Evolutionary conservation across 1,284 basidiomycete species (phyloP).

Genomic region (Cystobasidiaceae sp.): DNA sequence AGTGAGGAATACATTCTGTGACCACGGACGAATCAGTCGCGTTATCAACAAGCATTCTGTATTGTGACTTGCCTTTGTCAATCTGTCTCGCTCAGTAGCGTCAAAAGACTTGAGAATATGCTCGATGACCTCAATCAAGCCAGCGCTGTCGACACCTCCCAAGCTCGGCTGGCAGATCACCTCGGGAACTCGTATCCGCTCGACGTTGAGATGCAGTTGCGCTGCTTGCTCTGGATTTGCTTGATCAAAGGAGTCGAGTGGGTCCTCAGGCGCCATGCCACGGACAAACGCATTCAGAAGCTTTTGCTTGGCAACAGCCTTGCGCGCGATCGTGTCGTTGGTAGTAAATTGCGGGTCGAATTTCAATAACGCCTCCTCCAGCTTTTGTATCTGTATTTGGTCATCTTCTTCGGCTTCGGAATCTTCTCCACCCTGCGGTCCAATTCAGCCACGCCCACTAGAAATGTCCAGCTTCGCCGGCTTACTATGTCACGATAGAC

Average conservation of each 20-base stretch:
- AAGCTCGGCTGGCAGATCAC: conserved; percentile 88
- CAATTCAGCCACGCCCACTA: conserved; percentile 47
- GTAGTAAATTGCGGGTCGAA: conserved; percentile 77
- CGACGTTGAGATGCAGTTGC: conserved; percentile 87
- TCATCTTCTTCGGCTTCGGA: conserved; percentile 97
- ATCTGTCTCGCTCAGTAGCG: conserved; percentile 58
- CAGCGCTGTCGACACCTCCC: conserved; percentile 92
- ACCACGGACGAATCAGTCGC: background rate
- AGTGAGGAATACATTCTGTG: conserved; percentile 82
- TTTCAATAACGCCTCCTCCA: conserved; percentile 77
- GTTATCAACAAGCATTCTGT: background rate
- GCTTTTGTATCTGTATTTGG: conserved; percentile 60
- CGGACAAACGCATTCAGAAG: conserved; percentile 74
- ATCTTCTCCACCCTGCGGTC: conserved; percentile 64
- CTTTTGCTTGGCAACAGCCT: conserved; percentile 69
- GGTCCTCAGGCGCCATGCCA: conserved; percentile 58
- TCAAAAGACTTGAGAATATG: conserved; percentile 77
- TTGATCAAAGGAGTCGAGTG: conserved; percentile 53
- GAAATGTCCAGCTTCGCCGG: conserved; percentile 14
- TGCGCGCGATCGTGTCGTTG: conserved; percentile 74
- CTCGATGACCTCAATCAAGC: conserved; percentile 82
- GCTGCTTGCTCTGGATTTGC: conserved; percentile 57
- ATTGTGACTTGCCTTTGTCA: conserved; percentile 52
- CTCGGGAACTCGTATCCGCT: conserved; percentile 87
- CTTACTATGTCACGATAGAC: conserved; percentile 93